Base-by-base conservation (phyloP, 331 rosid species). In the Dryas integrifolia region DNA sequence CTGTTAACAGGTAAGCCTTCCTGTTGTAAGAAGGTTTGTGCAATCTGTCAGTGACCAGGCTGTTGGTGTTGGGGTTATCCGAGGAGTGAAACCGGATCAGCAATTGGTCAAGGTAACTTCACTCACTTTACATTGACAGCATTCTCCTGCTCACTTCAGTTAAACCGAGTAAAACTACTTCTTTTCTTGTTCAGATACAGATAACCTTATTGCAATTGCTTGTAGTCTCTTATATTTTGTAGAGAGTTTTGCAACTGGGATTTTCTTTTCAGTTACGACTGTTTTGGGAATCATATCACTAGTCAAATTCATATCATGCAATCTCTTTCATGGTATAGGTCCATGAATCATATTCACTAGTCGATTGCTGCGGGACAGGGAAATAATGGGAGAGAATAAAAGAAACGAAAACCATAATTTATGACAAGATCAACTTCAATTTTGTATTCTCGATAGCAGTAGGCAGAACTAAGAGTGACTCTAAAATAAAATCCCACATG, bases 11-110 rank as follows among this genome's bases (percentile, higher is more conserved):
- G 98, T 91, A 53, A 95, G 99, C 79, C 99, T 95, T 88, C 96
- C 99, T 85, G 97, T 95, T 78, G 99, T 95, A 1, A 85, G 98
- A 82, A 88, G 96, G 80, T 95, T 95, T 84, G 97, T 95, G 77
- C 98, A 95, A 86, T 80, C 85, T n/a, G 96, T 95, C 40, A 89
- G 82, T 51, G 99, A 95, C 65, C 92, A 92, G 84, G 99, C 96
- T 79, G 97, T 92, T 51, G 99, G 98, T 70, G 89, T 90, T 38
- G 99, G 93, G n/a, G 70, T 95, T 71, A 86, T 85, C 82, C 88
- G 93, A 56, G 97, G 99, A 18, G 97, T 95, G 75, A 90, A 46
- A 81, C 98, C 96, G 0, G 97, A 95, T 85, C 99, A 95, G 80
- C 99, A 95, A 65, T 76, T 95, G 90, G 99, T 95, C 71, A 95